Conservation (phyloP, 768 basidiomycete genomes). For the Mycena indigotica region DNA sequence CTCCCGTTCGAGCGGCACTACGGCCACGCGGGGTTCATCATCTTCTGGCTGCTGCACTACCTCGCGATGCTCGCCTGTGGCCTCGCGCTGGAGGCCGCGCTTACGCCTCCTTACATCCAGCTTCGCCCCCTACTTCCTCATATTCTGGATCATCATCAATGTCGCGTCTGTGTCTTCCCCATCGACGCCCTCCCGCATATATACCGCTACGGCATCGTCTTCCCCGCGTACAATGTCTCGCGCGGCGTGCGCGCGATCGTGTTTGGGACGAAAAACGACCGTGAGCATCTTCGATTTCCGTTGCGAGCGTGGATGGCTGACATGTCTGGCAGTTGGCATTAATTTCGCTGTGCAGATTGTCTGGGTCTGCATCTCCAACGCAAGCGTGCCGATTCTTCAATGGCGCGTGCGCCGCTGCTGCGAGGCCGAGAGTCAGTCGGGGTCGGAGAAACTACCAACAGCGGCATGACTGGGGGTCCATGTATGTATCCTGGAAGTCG, state of each 20-base stretch:
- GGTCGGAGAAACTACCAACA: too few relatives aligned
- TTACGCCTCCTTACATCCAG: constrained; percentile 55
- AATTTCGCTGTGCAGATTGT: constrained; percentile 62
- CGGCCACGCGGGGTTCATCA: constrained; percentile 54
- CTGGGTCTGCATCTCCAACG: constrained; percentile 58
- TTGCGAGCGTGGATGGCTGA: constrained; percentile 36
- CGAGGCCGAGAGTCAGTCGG: too few relatives aligned
- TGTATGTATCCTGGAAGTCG: too few relatives aligned
- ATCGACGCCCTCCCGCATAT: constrained; percentile 58
- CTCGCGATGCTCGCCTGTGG: constrained; percentile 60
- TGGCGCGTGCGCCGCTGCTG: too few relatives aligned
- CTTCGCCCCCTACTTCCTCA: constrained; percentile 63
- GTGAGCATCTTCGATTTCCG: constrained; percentile 62
- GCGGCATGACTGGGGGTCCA: too few relatives aligned
- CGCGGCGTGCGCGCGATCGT: constrained; percentile 59
- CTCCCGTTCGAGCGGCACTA: constrained; percentile 56
- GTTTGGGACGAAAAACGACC: constrained; percentile 65
- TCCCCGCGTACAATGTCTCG: constrained; percentile 73
- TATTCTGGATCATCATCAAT: constrained; percentile 66
- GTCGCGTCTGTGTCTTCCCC: constrained; percentile 61
- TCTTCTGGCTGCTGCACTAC: constrained; percentile 72
- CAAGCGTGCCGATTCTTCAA: constrained; percentile 55
- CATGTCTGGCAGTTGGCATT: constrained; percentile 48
- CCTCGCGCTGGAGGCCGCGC: constrained; percentile 59
- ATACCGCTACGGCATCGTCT: constrained; percentile 68